These are phyloP conservation scores for Ophiostoma piceae DNA, from an alignment of 2,329 filamentous ascomycete genomes.

Conservation along the genomic window DNA sequence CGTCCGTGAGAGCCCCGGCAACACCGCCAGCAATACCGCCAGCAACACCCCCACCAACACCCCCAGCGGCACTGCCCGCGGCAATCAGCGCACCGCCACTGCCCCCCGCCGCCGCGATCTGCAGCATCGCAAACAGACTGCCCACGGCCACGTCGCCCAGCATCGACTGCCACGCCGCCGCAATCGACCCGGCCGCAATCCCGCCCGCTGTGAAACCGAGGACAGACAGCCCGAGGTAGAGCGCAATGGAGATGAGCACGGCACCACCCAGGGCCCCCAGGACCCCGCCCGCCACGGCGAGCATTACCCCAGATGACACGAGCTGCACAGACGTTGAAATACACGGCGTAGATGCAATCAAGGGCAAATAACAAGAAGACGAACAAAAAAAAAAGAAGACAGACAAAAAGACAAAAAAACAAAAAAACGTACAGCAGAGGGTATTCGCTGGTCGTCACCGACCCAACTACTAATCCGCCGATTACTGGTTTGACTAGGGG, in stretches of 20 bases:
- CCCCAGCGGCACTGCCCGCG: not conserved
- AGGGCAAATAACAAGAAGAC: too few relatives aligned
- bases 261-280: not conserved
- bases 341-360: too few relatives aligned
- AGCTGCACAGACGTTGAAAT: too few relatives aligned
- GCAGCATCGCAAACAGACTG: constrained; percentile 32
- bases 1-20: not conserved
- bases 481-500: too few relatives aligned
- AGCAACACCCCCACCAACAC: constrained; percentile 12
- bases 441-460: too few relatives aligned
- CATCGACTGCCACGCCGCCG: constrained; percentile 30
- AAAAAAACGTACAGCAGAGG: too few relatives aligned
- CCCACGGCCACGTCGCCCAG: constrained; percentile 32
- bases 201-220: constrained; percentile 22
- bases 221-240: not conserved
- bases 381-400: too few relatives aligned
- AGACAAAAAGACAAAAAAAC: too few relatives aligned
- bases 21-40: not conserved
- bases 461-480: too few relatives aligned
- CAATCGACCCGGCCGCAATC: constrained; percentile 29
- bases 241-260: not conserved
- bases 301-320: not conserved
- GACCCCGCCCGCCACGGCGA: not conserved
- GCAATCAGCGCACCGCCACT: constrained; percentile 25
- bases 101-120: constrained; percentile 34